Evolutionary conservation across 176 grass and related monocot genomes (phyloP), one percentile per base, ranked within the genome.

Genomic region (Chrysopogon serrulatus): DNA sequence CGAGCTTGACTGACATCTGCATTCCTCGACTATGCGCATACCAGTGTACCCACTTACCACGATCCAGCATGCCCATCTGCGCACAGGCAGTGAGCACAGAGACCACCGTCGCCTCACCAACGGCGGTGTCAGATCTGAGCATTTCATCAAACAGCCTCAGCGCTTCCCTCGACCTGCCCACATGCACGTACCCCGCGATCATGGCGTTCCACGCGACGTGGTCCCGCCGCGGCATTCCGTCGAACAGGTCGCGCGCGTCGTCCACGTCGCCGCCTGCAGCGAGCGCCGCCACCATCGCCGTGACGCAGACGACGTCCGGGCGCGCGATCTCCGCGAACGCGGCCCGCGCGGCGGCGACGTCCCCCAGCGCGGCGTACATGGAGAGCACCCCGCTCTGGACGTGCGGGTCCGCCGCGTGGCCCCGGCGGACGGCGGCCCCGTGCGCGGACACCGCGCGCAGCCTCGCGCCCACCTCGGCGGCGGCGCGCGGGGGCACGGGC

Each of bases 131-230:
- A 13, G 79, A 79, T 5, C 40, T 39, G 60, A 73, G 90, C 95
- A 97, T 94, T 19, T 64, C 68, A 30, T 86, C 87, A 59, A 97
- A 94, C 78, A 94, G 73, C 74, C 28, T 64, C 74, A 97, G 24
- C n/a, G 85, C 89, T 42, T 94, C 86, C 57, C 32, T 88, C 1
- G 86, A 83, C 67, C 88, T 84, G 74, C 90, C 92, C 44, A 73
- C 23, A 56, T 77, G 90, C 61, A 86, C 84, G 13, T 92, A 94
- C 27, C 92, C 90, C 0, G 90, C 72, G 39, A 97, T 83, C 90
- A 94, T 92, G 79, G 95, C 88, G 74, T 71, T 97, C 92, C 95
- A 94, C 8, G 86, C 81, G 66, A 94, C 82, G 23, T 87, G 81
- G 72, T 97, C 90, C 33, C 86, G 42, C 32, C 10, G 51, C 31